Evolutionary conservation across 75 land plant genomes (phyloP).

Genomic region (Isoetes taiwanensis): DNA sequence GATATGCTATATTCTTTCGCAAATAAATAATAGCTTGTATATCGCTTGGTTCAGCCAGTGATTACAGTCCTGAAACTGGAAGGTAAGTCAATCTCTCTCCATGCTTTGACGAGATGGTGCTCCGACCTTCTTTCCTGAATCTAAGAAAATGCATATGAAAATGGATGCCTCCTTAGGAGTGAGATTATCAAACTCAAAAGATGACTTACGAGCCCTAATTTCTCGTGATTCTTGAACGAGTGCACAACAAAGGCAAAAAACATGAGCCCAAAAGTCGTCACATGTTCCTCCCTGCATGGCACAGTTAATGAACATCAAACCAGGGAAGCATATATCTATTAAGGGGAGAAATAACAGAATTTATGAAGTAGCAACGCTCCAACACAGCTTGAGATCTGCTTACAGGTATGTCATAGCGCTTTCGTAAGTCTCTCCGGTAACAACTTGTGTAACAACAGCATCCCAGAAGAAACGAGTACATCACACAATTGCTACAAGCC

Average conservation of each 20-base stretch:
- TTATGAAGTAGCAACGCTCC: neutral
- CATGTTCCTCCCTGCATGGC: conserved; percentile 61
- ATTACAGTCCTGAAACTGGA: too few species aligned
- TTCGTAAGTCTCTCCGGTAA: conserved; percentile 66
- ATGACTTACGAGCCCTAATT: conserved; percentile 67
- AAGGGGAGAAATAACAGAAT: neutral
- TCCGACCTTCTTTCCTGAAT: too few species aligned
- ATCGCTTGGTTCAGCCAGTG: too few species aligned
- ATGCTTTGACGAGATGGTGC: too few species aligned
- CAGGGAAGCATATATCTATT: neutral
- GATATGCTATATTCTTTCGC: too few species aligned
- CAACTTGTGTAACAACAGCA: conserved; percentile 94
- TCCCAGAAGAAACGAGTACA: conserved; percentile 60
- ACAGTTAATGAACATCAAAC: neutral
- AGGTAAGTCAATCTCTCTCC: too few species aligned
- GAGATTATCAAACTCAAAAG: too few species aligned
- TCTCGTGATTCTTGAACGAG: conserved; percentile 97
- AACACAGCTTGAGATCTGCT: too few species aligned
- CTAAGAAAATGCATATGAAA: too few species aligned
- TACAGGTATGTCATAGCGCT: conserved; percentile 66
- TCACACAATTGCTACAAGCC: conserved; percentile 79
- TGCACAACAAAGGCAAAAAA: conserved; percentile 87
- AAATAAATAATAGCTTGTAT: too few species aligned
- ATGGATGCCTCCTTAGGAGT: too few species aligned
- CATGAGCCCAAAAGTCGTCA: conserved; percentile 80